Conservation (phyloP, 2,329 filamentous ascomycete species). For the Trichoderma semiorbis region DNA sequence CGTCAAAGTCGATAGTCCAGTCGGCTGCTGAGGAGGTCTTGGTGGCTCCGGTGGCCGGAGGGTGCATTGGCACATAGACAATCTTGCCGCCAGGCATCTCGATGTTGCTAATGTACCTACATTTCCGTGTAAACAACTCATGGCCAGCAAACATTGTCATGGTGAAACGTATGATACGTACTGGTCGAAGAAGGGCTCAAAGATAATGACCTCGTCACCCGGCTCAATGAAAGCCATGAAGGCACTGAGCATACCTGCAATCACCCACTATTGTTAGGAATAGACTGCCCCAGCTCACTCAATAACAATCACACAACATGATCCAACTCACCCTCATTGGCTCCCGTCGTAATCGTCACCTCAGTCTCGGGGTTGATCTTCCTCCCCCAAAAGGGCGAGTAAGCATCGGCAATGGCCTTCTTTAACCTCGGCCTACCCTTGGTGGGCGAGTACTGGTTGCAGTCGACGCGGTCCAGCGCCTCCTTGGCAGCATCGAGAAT, state of each 20-base stretch:
- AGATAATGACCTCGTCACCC: slow-evolving; percentile 94
- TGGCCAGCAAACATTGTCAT: not conserved
- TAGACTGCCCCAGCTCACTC: not conserved
- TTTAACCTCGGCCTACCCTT: slow-evolving; percentile 87
- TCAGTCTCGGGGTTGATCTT: slow-evolving; percentile 84
- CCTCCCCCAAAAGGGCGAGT: slow-evolving; percentile 83
- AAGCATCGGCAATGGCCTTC: slow-evolving; percentile 90
- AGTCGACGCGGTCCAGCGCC: slow-evolving; percentile 86
- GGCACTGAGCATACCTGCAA: slow-evolving; percentile 75
- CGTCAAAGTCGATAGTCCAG: slow-evolving; percentile 82
- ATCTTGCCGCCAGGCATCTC: slow-evolving; percentile 96
- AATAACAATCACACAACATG: not conserved
- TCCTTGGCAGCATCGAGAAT: slow-evolving; percentile 88
- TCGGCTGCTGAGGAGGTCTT: slow-evolving; percentile 81
- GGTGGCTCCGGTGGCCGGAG: slow-evolving; percentile 73
- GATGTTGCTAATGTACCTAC: slow-evolving; percentile 82
- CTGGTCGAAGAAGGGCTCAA: slow-evolving; percentile 99
- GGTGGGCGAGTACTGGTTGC: slow-evolving; percentile 97
- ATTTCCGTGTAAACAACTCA: not conserved
- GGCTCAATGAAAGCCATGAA: slow-evolving; percentile 97
- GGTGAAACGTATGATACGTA: slow-evolving; percentile 31
- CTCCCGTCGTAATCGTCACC: slow-evolving; percentile 89
- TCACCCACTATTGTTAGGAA: not conserved
- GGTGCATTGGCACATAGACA: slow-evolving; percentile 91
- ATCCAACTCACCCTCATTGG: slow-evolving; percentile 60